A percentile compares a stretch with the other conserved stretches of the same genome.
phyloP scores from a whole-genome alignment of 495 filamentous ascomycete species.

The Penicillium lividum region DNA sequence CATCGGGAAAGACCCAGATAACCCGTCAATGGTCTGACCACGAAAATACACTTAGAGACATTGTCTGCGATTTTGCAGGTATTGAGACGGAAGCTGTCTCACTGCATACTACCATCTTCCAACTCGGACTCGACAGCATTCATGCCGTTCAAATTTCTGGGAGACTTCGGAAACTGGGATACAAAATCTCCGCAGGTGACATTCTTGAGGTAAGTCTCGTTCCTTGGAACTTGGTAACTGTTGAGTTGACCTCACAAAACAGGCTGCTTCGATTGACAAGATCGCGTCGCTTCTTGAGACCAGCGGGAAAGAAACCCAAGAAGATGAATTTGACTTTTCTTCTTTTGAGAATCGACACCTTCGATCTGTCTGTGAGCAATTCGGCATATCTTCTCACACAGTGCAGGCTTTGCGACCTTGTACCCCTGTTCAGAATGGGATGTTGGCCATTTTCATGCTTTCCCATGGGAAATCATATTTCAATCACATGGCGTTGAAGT shows the following conservation, averaged over 20 bases:
- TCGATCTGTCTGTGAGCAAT: conserved; percentile 46
- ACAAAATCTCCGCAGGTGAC: conserved; percentile 62
- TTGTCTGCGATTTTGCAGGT: conserved; percentile 57
- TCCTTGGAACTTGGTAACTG: conserved; percentile 59
- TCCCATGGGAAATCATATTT: conserved; percentile 71
- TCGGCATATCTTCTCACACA: conserved; percentile 15
- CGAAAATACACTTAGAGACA: conserved; percentile 61
- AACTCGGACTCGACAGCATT: conserved; percentile 47
- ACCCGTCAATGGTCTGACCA: conserved; percentile 47
- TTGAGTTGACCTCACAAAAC: conserved; percentile 50
- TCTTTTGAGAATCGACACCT: conserved; percentile 55
- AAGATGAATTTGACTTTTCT: conserved; percentile 25
- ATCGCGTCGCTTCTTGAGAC: conserved; percentile 29
- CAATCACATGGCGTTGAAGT: conserved; percentile 70
- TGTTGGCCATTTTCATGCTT: conserved; percentile 72
- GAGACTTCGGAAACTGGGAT: conserved; percentile 57
- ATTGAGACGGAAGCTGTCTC: conserved; percentile 46
- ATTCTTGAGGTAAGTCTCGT: conserved; percentile 56
- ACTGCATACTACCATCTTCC: conserved; percentile 53
- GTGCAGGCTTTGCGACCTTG: conserved; percentile 41
- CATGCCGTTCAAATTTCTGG: conserved; percentile 62
- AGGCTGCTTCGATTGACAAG: conserved; percentile 39
- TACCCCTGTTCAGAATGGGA: conserved; percentile 76
- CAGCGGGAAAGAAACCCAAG: conserved; percentile 11
- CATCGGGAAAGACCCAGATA: background rate